Conservation (phyloP, 306 rosid genomes). For the Spatholobus suberectus region DNA sequence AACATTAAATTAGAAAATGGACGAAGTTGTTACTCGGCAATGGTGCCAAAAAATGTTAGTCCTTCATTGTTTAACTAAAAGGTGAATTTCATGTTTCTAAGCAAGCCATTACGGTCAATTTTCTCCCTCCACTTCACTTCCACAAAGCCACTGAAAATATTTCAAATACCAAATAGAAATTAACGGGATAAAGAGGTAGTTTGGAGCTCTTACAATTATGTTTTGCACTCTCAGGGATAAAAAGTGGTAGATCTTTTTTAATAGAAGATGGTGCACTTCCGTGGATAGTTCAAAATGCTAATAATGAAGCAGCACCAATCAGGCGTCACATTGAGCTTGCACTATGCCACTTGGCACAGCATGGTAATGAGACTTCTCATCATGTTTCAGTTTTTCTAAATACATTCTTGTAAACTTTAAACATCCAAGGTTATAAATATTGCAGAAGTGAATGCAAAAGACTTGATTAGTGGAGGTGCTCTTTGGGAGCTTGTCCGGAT, state of each 20-base stretch:
- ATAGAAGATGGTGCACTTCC: constrained; percentile 97
- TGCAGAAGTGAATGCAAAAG: constrained; percentile 93
- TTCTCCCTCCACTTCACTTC: background rate
- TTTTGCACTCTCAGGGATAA: constrained; percentile 59
- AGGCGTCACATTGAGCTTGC: constrained; percentile 99
- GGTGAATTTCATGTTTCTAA: background rate
- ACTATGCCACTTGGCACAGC: constrained; percentile 97
- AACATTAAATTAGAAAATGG: constrained; percentile 24
- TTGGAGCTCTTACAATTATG: constrained; percentile 13
- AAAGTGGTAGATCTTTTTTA: constrained; percentile 76
- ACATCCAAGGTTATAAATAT: constrained; percentile 14
- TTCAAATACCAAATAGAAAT: background rate
- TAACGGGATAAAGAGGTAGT: background rate
- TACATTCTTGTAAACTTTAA: background rate
- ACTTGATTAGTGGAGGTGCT: constrained; percentile 96
- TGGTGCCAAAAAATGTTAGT: constrained; percentile 17
- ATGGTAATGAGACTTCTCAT: constrained; percentile 59
- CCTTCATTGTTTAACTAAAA: background rate
- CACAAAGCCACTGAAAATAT: background rate
- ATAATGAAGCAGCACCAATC: constrained; percentile 89
- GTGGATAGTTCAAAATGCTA: constrained; percentile 97
- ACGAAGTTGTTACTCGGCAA: background rate
- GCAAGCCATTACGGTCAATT: background rate
- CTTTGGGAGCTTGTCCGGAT: constrained; percentile 98
- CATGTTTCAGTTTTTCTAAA: constrained; percentile 7